Conservation (phyloP, 2,329 filamentous ascomycete species). For the Hypoxylon sp. region DNA sequence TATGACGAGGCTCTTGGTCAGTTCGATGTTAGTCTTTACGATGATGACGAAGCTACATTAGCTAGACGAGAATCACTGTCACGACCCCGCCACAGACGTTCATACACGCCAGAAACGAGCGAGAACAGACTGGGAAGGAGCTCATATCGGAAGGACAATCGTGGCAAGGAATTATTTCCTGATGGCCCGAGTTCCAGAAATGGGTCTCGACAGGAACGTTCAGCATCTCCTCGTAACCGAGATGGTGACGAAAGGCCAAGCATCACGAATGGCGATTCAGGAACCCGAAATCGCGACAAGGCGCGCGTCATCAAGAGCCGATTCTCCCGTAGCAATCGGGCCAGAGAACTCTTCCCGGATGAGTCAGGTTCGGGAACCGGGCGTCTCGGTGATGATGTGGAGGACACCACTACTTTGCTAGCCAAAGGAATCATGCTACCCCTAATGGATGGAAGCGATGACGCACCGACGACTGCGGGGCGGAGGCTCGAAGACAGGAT, state of each 20-base stretch:
- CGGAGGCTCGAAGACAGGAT: conserved; percentile 53
- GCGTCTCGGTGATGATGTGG: conserved; percentile 67
- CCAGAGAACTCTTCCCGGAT: conserved; percentile 72
- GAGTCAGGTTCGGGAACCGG: conserved; percentile 60
- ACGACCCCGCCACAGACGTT: conserved; percentile 54
- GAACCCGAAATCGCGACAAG: conserved; percentile 60
- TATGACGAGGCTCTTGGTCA: conserved; percentile 67
- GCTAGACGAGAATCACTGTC: conserved; percentile 53
- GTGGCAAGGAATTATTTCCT: conserved; percentile 76
- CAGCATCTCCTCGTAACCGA: conserved; percentile 66
- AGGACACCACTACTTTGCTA: conserved; percentile 68
- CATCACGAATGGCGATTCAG: conserved; percentile 51
- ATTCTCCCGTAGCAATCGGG: conserved; percentile 59
- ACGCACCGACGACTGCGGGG: conserved; percentile 44
- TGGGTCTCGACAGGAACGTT: conserved; percentile 61
- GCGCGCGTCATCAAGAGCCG: conserved; percentile 64
- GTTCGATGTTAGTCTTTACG: conserved; percentile 86
- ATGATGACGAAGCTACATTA: conserved; percentile 71
- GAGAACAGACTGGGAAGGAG: conserved; percentile 36
- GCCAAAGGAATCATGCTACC: conserved; percentile 65
- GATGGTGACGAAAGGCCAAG: conserved; percentile 61
- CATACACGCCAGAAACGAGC: conserved; percentile 54
- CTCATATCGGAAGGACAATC: conserved; percentile 59
- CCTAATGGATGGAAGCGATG: conserved; percentile 61
- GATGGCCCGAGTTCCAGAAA: conserved; percentile 52